Conservation (phyloP, 768 basidiomycete species). For the Galerina marginata region DNA sequence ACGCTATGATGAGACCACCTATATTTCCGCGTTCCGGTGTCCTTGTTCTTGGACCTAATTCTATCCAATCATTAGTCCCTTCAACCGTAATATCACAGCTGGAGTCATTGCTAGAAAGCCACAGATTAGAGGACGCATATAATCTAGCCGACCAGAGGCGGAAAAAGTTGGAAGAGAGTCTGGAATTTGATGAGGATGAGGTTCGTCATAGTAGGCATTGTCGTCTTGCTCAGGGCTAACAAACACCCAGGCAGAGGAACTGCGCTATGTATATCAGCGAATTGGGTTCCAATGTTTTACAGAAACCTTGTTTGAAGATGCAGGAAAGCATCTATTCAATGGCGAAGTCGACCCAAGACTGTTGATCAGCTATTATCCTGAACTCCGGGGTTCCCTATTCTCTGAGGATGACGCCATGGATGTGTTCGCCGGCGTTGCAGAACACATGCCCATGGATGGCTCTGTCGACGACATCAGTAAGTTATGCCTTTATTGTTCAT, state of each 20-base stretch:
- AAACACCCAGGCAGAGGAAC: conserved; percentile 58
- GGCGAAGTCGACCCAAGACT: conserved; percentile 87
- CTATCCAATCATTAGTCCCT: conserved; percentile 69
- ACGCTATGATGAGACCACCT: conserved; percentile 27
- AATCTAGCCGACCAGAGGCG: conserved; percentile 65
- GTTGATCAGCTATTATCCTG: conserved; percentile 79
- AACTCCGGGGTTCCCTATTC: conserved; percentile 73
- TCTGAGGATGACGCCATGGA: conserved; percentile 59
- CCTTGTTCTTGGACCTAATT: conserved; percentile 64
- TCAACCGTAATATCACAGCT: conserved; percentile 76
- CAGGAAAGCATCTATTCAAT: conserved; percentile 75
- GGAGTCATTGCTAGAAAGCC: conserved; percentile 68
- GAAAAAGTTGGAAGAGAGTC: conserved; percentile 57
- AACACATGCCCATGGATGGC: conserved; percentile 69
- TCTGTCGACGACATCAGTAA: conserved; percentile 87
- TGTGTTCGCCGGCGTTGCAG: conserved; percentile 76
- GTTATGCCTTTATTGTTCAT: conserved; percentile 43
- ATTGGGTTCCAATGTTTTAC: conserved; percentile 80
- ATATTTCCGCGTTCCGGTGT: conserved; percentile 72
- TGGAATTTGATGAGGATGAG: conserved; percentile 61
- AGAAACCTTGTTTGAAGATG: conserved; percentile 85
- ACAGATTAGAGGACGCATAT: conserved; percentile 67
- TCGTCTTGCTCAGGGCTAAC: background rate
- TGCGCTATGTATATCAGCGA: conserved; percentile 80
- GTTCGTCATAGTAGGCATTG: conserved; percentile 33